Evolutionary conservation across 768 basidiomycete species (phyloP), one percentile per base, ranked within the genome.

Genomic region (Sporobolomyces roseus): DNA sequence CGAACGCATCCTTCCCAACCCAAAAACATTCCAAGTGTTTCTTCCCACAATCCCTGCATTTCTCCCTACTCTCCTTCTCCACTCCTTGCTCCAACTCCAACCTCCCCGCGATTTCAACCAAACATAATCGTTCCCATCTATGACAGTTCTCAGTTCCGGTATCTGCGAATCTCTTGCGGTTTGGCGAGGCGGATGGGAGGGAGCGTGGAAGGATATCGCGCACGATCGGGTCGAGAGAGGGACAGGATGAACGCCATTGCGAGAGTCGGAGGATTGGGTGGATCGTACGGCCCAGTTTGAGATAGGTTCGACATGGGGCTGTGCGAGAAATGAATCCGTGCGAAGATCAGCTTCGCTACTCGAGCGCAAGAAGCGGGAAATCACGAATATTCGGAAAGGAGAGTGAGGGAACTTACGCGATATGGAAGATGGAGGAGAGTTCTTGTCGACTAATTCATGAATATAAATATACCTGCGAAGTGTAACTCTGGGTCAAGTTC

Each of bases 81-180:
- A 43, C 27, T 32, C 33, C 33, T 19, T 27, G 16, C 19, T 38
- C 55, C 21, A 6, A 7, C 21, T 35, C 32, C 32, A 48, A 25
- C 0, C 70, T 38, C 5, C 71, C 66, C 0, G 63, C 59, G 14
- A 72, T 63, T 43, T 72, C 71, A 36, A 72, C 49, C 8, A 72
- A 36, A 38, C 63, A 61, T 48, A 72, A 50, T n/a, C 71, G 36
- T 32, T 72, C 71, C 66, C 66, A 68, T 3, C 71, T 58, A 25
- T 64, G 62, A 55, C 58, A 54, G 35, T 67, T 55, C n/a, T 13
- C 23, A 8, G 46, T 30, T 0, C 66, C 71, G 4, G 10, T 6
- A 1, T 55, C 36, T 0, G 61, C 41, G 14, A 66, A 45, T 13
- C 21, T 46, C 45, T 41, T 41, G 38, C 38, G 9, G 13, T 46